phyloP scores from a whole-genome alignment of 371 early-diverging fungal species.

The Rhizopus sp. region DNA sequence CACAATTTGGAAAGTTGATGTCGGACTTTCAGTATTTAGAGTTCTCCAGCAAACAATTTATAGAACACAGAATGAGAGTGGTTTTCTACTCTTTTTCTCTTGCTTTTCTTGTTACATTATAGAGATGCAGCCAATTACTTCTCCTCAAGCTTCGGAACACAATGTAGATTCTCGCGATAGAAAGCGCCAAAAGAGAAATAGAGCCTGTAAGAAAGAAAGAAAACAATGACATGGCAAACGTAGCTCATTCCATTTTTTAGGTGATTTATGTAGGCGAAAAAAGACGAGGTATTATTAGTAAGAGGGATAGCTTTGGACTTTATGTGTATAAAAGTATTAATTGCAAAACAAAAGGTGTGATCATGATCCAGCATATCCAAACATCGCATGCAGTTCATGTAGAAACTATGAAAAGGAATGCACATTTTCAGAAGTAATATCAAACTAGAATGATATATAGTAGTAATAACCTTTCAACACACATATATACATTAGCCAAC shows the following conservation, averaged over 20 bases:
- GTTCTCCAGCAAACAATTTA: no score
- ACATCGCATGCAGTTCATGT: slow-evolving; percentile 23
- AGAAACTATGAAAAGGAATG: slow-evolving; percentile 25
- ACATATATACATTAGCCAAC: slow-evolving; percentile 13
- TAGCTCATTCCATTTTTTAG: slow-evolving; percentile 6
- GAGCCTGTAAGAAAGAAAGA: slow-evolving; percentile 21
- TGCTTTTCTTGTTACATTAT: background rate
- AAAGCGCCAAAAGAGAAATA: slow-evolving; percentile 13
- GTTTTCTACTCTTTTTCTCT: background rate
- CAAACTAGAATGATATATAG: background rate
- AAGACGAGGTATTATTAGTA: slow-evolving; percentile 23
- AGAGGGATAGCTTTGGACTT: background rate
- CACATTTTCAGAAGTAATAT: slow-evolving; percentile 25
- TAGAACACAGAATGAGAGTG: background rate
- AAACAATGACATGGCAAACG: background rate
- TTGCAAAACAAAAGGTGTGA: slow-evolving; percentile 22
- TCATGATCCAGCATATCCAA: slow-evolving; percentile 20
- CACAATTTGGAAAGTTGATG: no score
- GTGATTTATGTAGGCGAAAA: slow-evolving; percentile 31
- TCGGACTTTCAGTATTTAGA: no score
- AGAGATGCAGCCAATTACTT: background rate
- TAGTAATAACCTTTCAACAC: background rate
- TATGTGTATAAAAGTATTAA: background rate
- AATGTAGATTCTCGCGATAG: background rate
- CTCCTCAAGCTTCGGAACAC: background rate